phyloP scores from a whole-genome alignment of 768 basidiomycete species.

The Trametopsis cervina region DNA sequence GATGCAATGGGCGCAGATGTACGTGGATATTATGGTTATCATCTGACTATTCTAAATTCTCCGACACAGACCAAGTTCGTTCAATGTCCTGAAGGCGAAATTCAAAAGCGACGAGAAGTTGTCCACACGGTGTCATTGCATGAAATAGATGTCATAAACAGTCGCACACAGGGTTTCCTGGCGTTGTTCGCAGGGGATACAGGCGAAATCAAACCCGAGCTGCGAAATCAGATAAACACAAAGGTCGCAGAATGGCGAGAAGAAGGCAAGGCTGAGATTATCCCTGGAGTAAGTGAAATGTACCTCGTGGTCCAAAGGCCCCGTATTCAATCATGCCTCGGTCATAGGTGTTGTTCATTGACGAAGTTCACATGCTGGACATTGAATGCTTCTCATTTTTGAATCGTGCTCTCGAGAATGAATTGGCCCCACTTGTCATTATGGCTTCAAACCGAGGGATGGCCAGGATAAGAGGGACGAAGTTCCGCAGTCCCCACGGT shows the following conservation, averaged over 20 bases:
- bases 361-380: conserved; percentile 99
- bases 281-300: conserved; percentile 74
- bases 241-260: conserved; percentile 98
- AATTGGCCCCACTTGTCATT: conserved; percentile 90
- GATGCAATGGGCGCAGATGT: conserved; percentile 99
- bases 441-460: conserved; percentile 98
- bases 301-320: not conserved
- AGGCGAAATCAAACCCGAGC: conserved; percentile 96
- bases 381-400: conserved; percentile 99
- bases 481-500: conserved; percentile 90
- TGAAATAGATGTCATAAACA: conserved; percentile 99
- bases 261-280: conserved; percentile 96
- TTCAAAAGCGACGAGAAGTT: conserved; percentile 96
- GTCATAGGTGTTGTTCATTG: conserved; percentile 88
- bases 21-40: conserved; percentile 25
- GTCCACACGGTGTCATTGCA: conserved; percentile 96
- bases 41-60: conserved; percentile 2
- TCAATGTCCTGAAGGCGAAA: conserved; percentile 95
- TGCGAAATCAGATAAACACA: conserved; percentile 92
- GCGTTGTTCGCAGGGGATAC: conserved; percentile 95
- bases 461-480: conserved; percentile 91
- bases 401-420: conserved; percentile 91
- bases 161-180: conserved; percentile 95
- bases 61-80: conserved; percentile 85
- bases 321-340: not conserved